Base-by-base conservation (phyloP, 257 asterid genomes). In the Ocimum tenuiflorum region DNA sequence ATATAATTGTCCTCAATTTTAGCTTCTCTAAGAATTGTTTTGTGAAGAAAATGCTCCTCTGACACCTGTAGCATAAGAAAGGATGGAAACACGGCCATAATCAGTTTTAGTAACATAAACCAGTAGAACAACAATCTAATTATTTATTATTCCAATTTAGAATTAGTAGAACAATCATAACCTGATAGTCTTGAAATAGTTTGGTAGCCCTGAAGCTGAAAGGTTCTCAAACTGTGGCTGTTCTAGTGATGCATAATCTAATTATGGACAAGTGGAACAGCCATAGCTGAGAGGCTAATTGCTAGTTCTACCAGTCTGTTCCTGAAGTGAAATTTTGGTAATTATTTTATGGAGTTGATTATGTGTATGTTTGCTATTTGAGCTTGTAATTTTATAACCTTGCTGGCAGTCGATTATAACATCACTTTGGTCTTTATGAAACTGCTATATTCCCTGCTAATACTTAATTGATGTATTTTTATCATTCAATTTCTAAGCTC, bases 391-490 rank as follows among this genome's bases (percentile, higher is more conserved):
- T 23, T 71, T 7, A 8, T 60, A 8, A 52, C 38, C 51, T 36
- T 53, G 19, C 42, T 17, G 57, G 24, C 24, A 42, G 58, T 39
- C 46, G 27, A 20, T 13, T 65, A 38, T 36, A 14, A 35, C 69
- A 20, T 33, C 36, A 8, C 22, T 17, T 50, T 6, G 18, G 15
- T 42, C 45, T 23, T 51, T 22, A 19, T 49, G 22, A 24, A 36
- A 13, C 38, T 31, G 14, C 46, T 39, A 12, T 52, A 48, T 17
- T 36, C 55, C 24, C 48, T 4, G 36, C 48, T 29, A n/a, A n/a
- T n/a, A 60, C 71, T 50, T 35, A 60, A 46, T 62, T 60, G 53
- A 39, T 14, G 56, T 7, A n/a, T 60, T 68, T 73, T 24, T 47
- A 56, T 69, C 72, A 18, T 27, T 54, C 12, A n/a, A 31, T 63